Evolutionary conservation across 495 filamentous ascomycete genomes (phyloP), one percentile per base, ranked within the genome.

Genomic region (Penicillium paxilli): DNA sequence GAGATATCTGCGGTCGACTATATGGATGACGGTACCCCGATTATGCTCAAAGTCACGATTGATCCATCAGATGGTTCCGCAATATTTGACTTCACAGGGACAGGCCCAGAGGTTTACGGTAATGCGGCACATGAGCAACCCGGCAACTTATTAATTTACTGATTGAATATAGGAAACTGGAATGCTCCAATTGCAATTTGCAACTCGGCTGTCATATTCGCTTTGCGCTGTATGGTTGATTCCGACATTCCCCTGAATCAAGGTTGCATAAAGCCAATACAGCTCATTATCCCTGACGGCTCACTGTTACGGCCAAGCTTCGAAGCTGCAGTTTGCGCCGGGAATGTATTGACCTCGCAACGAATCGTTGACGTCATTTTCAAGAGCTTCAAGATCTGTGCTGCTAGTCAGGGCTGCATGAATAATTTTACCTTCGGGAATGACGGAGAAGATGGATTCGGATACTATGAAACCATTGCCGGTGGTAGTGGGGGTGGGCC

Each of bases 221-320:
- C 89, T 60, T 80, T 96, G 11, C 88, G 92, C 21, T 91, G 83
- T 64, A 83, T 97, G 51, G 92, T 97, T 52, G 84, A 80, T 0
- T 83, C 92, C 62, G 91, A 96, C 65, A 96, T 97, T 30, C 92
- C 92, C 1, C 80, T 97, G 6, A 97, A 97, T 72, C 92, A 97
- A 73, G 92, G 92, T 56, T 97, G 93, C 60, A 74, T 97, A 2
- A 85, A 83, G 50, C 92, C 93, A 5, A 87, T 98, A 63, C 78
- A 82, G 33, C 84, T 98, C 55, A 80, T 81, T 49, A 92, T 93
- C 58, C 92, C 92, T 0, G 81, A 83, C 17, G 80, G 83, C 51
- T 90, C 83, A 16, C 89, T 96, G 54, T 80, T 96, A 10, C 87
- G 83, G 1, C 92, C 92, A 4, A 91, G 88, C 2, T 81, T 87